A percentile compares a stretch with the other conserved stretches of the same genome.
These are phyloP conservation scores for Amanita subjunquillea DNA, from an alignment of 768 basidiomycete species.

Conservation along the genomic window DNA sequence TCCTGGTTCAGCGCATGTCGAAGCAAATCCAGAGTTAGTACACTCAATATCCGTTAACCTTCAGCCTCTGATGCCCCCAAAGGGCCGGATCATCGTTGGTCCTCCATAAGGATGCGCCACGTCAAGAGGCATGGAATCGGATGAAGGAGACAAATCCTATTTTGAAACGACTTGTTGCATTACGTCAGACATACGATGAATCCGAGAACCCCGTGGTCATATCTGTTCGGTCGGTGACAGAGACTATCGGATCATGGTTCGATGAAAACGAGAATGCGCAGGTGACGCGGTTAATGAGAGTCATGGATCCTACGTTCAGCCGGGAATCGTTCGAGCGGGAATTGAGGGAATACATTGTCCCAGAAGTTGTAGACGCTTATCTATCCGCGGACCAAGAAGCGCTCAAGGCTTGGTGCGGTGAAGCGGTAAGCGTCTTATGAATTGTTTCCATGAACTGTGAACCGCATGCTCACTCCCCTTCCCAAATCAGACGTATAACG, in stretches of 20 bases:
- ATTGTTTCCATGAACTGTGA: neutral
- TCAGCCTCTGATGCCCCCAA: neutral
- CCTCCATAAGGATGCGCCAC: conserved; percentile 71
- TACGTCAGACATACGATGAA: conserved; percentile 75
- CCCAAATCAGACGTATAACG: conserved; percentile 74
- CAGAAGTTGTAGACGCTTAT: conserved; percentile 96
- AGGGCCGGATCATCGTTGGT: conserved; percentile 86
- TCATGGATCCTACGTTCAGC: conserved; percentile 81
- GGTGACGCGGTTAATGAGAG: conserved; percentile 78
- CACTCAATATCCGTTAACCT: conserved; percentile 1
- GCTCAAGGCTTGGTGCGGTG: conserved; percentile 85
- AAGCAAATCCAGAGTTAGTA: conserved; percentile 75
- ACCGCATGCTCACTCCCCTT: conserved; percentile 5
- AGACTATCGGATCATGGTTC: conserved; percentile 81
- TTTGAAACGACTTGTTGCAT: conserved; percentile 42
- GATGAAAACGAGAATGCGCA: conserved; percentile 99
- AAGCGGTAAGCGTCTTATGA: conserved; percentile 57
- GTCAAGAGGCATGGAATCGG: conserved; percentile 71
- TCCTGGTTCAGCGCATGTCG: conserved; percentile 31
- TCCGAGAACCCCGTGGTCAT: conserved; percentile 87
- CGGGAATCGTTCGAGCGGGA: conserved; percentile 85
- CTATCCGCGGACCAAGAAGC: conserved; percentile 82
- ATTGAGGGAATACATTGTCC: conserved; percentile 92
- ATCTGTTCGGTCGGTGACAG: conserved; percentile 72
- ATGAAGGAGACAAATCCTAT: conserved; percentile 77